phyloP scores from a whole-genome alignment of 2,329 filamentous ascomycete genomes.

The Aspergillus pseudoterreus region DNA sequence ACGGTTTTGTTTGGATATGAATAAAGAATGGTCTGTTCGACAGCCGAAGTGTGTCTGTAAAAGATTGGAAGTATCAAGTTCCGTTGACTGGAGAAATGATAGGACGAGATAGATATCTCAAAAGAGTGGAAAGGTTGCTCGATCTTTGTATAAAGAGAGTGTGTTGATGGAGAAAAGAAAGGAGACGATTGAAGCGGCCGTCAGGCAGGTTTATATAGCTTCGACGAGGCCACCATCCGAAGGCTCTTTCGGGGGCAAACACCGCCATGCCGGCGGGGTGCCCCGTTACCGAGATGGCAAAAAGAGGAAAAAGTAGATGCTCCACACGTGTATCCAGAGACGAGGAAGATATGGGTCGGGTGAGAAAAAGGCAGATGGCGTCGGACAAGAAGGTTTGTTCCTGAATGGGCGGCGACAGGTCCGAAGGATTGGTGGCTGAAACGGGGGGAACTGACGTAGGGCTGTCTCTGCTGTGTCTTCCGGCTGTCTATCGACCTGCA shows the following conservation, averaged over 20 bases:
- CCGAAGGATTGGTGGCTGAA: background rate
- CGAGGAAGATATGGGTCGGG: background rate
- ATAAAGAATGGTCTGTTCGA: conserved; percentile 3
- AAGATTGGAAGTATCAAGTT: background rate
- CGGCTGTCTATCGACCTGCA: no score
- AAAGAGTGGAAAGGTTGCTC: conserved; percentile 1
- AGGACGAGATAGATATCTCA: conserved; percentile 5
- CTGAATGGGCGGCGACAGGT: background rate
- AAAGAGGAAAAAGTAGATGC: background rate
- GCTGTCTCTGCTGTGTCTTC: no score
- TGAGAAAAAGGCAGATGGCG: background rate
- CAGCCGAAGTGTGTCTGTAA: background rate
- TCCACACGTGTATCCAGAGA: background rate
- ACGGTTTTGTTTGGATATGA: background rate
- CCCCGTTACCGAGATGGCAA: background rate
- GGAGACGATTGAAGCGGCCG: background rate
- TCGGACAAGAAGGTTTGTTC: background rate
- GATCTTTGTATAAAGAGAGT: conserved; percentile 2
- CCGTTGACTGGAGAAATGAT: background rate
- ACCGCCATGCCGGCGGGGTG: background rate
- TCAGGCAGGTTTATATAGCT: conserved; percentile 6
- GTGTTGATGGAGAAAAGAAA: conserved; percentile 1
- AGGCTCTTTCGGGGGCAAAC: background rate
- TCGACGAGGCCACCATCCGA: background rate
- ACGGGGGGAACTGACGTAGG: no score